Percentiles rank a stretch among this genome's conserved stretches.
These are phyloP conservation scores for Posidonia australis DNA, from an alignment of 106 monocot species.

Conservation along the genomic window DNA sequence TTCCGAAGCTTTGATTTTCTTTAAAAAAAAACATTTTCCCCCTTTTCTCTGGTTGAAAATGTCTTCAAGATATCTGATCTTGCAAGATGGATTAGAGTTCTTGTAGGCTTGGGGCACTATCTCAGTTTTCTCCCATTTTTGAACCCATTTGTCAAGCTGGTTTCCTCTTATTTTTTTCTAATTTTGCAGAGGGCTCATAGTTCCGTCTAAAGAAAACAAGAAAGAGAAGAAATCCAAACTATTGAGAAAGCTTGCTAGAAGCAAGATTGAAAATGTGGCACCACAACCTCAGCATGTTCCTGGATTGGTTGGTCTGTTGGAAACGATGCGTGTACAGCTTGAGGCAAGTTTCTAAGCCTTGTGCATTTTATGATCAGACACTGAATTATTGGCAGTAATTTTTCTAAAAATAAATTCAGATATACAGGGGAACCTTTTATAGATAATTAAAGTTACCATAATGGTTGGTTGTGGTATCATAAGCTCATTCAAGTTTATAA, in stretches of 20 bases:
- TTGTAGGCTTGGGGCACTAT: background rate
- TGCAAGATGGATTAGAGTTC: too few species aligned
- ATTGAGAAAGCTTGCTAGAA: constrained; percentile 76
- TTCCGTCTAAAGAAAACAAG: constrained; percentile 89
- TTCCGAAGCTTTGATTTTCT: background rate
- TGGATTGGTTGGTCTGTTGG: constrained; percentile 86
- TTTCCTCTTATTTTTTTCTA: background rate
- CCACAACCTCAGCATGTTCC: constrained; percentile 45
- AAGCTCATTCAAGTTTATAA: too few species aligned
- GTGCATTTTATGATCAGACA: background rate
- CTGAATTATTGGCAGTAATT: background rate
- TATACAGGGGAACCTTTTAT: too few species aligned
- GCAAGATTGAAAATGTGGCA: constrained; percentile 52
- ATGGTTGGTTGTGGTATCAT: too few species aligned
- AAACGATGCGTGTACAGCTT: constrained; percentile 79
- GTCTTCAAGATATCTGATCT: too few species aligned
- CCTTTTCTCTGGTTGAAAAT: background rate
- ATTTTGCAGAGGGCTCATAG: constrained; percentile 71
- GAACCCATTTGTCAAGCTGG: background rate
- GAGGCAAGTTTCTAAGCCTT: constrained; percentile 42
- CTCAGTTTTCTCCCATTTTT: background rate
- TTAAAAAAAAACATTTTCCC: background rate
- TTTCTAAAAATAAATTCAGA: too few species aligned
- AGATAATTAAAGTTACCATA: too few species aligned
- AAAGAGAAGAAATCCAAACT: constrained; percentile 81